Evolutionary conservation across 495 filamentous ascomycete species (phyloP), one percentile per base, ranked within the genome.

Genomic region (Lasiosphaeria ovina): DNA sequence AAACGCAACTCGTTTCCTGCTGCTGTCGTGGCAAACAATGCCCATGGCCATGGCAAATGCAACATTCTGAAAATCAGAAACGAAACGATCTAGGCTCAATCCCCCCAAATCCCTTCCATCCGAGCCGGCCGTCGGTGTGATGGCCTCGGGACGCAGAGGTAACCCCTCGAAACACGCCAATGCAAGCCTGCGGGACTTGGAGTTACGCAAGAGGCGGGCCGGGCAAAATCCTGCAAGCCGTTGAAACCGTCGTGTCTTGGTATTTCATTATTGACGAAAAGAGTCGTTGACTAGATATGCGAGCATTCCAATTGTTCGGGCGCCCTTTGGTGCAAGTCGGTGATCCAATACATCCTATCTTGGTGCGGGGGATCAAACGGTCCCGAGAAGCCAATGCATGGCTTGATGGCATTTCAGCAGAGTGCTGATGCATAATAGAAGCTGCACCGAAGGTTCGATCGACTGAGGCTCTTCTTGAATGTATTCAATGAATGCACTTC

Each of bases 351-450:
- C 44, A 14, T n/a, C 5, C 31, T 34, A 40, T 47, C 55, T 58
- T 58, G 55, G 55, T 31, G 44, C 55, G 5, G 58, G 51, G 16
- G 58, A 60, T 60, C 58, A 60, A 60, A 60, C 58, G 50, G 16
- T 45, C 35, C 58, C 58, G 36, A 35, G 2, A 40, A 35, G 44
- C 11, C 34, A 55, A 33, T 31, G 34, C 53, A 33, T 55, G 33
- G 34, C 35, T 35, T 24, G 24, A 24, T 24, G 24, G 11, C 44
- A 11, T 47, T 47, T 47, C 12, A 47, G 9, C 24, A 31, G 11
- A 33, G 11, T 14, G 4, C 14, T 17, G 35, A 10, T 42, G 44
- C 55, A 35, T 51, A 32, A 58, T n/a, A 44, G 47, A n/a, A 45
- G 54, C 11, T 38, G 54, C 36, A 44, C 47, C 36, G 54, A 57